Evolutionary conservation across 2,329 filamentous ascomycete species (phyloP).

Genomic region (Trichoderma hamatum): DNA sequence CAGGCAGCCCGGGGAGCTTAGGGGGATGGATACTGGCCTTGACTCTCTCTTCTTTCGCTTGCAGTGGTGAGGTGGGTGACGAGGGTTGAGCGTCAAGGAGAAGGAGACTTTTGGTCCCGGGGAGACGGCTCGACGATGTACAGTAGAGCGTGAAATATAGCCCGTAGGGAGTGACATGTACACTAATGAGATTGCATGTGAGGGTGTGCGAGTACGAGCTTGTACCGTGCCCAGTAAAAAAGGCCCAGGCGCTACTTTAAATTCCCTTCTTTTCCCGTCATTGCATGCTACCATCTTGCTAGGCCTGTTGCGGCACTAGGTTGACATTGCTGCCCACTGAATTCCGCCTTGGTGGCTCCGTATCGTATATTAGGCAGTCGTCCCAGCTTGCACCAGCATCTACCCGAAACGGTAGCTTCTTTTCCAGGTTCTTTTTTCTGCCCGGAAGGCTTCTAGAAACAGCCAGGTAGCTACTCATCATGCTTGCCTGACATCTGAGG

Average conservation of each 20-base stretch:
- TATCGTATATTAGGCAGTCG: neutral
- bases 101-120: slow-evolving; percentile 8
- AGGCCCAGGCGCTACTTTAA: slow-evolving; percentile 14
- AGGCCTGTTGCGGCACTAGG: slow-evolving; percentile 4
- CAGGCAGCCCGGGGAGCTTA: slow-evolving; percentile 3
- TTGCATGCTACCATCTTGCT: neutral
- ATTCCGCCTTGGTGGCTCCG: neutral
- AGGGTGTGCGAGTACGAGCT: neutral
- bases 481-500: neutral
- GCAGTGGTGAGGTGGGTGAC: neutral
- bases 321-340: neutral
- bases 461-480: neutral
- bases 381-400: slow-evolving; percentile 7
- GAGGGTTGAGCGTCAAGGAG: neutral
- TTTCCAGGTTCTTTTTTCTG: neutral
- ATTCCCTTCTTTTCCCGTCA: slow-evolving; percentile 21
- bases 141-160: neutral
- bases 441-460: slow-evolving; percentile 20
- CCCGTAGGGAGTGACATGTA: neutral
- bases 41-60: neutral
- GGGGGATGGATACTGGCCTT: neutral
- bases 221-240: neutral
- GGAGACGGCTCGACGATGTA: slow-evolving; percentile 5
- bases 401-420: slow-evolving; percentile 25
- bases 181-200: neutral